Evolutionary conservation across 371 early-diverging fungal genomes (phyloP).

Genomic region (Basidiobolus meristosporus): DNA sequence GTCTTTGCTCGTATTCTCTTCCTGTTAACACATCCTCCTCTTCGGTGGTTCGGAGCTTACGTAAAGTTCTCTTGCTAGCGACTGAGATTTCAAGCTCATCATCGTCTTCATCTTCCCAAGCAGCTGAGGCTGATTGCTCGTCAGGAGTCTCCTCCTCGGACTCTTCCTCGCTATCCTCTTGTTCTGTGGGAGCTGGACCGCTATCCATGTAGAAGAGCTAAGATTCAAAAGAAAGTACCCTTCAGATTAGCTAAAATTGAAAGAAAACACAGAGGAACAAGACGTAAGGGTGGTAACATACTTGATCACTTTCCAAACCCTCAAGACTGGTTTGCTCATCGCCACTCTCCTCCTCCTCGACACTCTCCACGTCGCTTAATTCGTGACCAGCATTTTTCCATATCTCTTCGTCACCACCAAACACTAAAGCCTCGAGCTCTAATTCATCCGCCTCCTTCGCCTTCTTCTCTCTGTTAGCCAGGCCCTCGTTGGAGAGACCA

Average conservation of each 20-base stretch:
- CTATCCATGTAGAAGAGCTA: slow-evolving; percentile 12
- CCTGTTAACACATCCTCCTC: slow-evolving; percentile 55
- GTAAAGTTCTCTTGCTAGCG: slow-evolving; percentile 28
- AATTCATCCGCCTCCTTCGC: slow-evolving; percentile 16
- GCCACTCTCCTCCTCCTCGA: slow-evolving; percentile 8
- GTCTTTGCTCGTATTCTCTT: slow-evolving; percentile 57
- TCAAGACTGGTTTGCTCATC: slow-evolving; percentile 7
- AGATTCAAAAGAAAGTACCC: slow-evolving; percentile 18
- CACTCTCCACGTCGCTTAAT: slow-evolving; percentile 6
- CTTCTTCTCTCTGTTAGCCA: no score
- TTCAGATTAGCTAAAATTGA: background rate
- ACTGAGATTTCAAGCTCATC: slow-evolving; percentile 43
- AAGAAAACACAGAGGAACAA: background rate
- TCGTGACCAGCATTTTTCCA: slow-evolving; percentile 16
- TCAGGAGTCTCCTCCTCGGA: slow-evolving; percentile 1
- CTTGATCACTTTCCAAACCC: background rate
- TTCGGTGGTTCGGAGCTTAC: slow-evolving; percentile 55
- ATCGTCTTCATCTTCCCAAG: slow-evolving; percentile 67
- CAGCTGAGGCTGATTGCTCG: slow-evolving; percentile 15
- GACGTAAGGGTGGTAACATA: background rate
- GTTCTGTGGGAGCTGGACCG: slow-evolving; percentile 2
- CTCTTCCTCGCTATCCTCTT: slow-evolving; percentile 7
- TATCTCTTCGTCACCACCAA: slow-evolving; percentile 22
- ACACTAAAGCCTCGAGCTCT: slow-evolving; percentile 42
- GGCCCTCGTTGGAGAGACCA: no score